phyloP scores from a whole-genome alignment of 352 stramenopile genomes.

The Phytophthora vignae region DNA sequence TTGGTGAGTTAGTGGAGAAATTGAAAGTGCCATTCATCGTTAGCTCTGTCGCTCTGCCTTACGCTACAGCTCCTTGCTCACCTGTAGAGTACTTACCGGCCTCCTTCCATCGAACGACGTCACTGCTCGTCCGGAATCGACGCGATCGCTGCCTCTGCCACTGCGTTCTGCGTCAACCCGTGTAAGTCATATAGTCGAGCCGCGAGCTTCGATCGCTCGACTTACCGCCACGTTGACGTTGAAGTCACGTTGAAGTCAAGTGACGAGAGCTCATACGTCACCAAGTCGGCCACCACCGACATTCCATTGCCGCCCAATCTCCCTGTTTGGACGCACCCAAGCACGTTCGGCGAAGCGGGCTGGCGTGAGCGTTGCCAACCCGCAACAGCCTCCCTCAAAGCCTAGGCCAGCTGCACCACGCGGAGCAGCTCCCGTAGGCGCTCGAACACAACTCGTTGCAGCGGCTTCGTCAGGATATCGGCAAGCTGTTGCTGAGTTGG shows the following conservation, averaged over 20 bases:
- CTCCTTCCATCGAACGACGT: neutral
- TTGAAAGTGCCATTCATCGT: neutral
- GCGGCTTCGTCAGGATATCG: conserved; percentile 12
- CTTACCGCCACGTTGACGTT: neutral
- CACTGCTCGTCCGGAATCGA: neutral
- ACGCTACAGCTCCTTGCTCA: neutral
- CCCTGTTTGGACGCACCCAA: neutral
- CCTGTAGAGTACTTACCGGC: neutral
- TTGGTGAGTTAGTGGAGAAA: neutral
- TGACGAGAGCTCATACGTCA: neutral
- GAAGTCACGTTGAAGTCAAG: neutral
- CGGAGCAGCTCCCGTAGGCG: conserved; percentile 3
- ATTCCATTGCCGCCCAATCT: neutral
- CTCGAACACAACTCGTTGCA: conserved; percentile 11
- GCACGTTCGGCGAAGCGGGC: neutral
- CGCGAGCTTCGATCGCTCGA: neutral
- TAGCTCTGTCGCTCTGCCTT: neutral
- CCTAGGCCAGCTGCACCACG: neutral
- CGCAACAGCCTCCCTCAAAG: conserved; percentile 17
- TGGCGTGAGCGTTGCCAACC: neutral
- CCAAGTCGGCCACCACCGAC: neutral
- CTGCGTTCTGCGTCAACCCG: neutral
- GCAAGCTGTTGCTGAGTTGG: conserved; percentile 10
- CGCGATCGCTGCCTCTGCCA: neutral
- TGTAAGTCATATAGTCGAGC: neutral